Percentiles rank a stretch among this genome's conserved stretches.
phyloP scores from a whole-genome alignment of 176 grass and related monocot genomes.

The Poa pratensis region DNA sequence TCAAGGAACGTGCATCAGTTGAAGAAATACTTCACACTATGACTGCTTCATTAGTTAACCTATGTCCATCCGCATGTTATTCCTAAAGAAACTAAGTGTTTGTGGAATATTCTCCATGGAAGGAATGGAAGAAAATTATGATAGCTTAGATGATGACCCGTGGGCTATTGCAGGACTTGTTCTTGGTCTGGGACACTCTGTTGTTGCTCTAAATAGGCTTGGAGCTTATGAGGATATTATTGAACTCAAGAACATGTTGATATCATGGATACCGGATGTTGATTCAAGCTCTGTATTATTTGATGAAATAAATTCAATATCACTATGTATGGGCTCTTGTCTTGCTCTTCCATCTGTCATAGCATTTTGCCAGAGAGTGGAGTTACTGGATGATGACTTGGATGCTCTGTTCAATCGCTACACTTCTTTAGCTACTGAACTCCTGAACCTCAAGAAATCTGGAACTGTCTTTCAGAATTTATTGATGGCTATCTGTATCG shows the following conservation, averaged over 20 bases:
- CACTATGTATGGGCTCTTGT: conserved; percentile 78
- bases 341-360: conserved; percentile 75
- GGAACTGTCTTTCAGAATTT: conserved; percentile 75
- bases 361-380: conserved; percentile 84
- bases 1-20: conserved; percentile 61
- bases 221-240: conserved; percentile 70
- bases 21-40: conserved; percentile 67
- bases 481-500: conserved; percentile 78
- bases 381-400: conserved; percentile 70
- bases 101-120: conserved; percentile 47
- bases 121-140: conserved; percentile 53
- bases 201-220: conserved; percentile 72
- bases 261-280: conserved; percentile 75
- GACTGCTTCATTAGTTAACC: conserved; percentile 50
- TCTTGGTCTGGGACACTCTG: conserved; percentile 74
- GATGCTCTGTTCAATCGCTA: conserved; percentile 75
- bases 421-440: conserved; percentile 66
- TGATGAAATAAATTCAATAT: conserved; percentile 55
- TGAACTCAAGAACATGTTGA: conserved; percentile 75
- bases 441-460: conserved; percentile 74
- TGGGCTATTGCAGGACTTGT: conserved; percentile 87
- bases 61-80: conserved; percentile 62
- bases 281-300: conserved; percentile 47
- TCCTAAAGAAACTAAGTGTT: conserved; percentile 64
- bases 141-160: conserved; percentile 72